Conservation (phyloP, 257 asterid species). For the Scutellaria baicalensis region DNA sequence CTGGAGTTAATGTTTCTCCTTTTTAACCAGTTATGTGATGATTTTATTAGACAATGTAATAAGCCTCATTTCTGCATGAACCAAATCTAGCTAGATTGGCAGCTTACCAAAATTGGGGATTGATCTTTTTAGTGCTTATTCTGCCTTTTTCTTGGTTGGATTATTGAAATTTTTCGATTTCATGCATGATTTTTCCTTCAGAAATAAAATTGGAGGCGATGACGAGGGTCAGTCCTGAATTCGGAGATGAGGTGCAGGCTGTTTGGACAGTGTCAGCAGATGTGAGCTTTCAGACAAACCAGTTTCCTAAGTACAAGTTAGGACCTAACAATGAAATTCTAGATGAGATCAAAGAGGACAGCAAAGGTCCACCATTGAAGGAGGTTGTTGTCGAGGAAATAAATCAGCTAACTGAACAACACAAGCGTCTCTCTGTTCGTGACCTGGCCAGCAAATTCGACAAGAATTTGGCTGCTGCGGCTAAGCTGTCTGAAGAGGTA, state of each 20-base stretch:
- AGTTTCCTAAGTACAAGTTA: conserved; percentile 81
- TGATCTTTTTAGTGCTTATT: not conserved
- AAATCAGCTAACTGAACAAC: conserved; percentile 66
- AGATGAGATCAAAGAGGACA: conserved; percentile 68
- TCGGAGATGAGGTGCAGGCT: conserved; percentile 51
- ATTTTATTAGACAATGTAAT: not conserved
- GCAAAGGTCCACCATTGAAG: conserved; percentile 74
- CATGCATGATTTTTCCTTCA: not conserved
- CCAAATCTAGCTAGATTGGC: not conserved
- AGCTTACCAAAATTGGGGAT: not conserved
- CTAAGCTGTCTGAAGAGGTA: conserved; percentile 87
- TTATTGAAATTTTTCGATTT: not conserved
- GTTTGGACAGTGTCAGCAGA: conserved; percentile 63
- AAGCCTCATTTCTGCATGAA: too few relatives aligned
- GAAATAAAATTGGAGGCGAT: conserved; percentile 30
- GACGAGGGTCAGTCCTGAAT: conserved; percentile 91
- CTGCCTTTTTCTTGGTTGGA: not conserved
- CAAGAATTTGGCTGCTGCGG: conserved; percentile 94
- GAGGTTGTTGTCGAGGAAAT: conserved; percentile 75
- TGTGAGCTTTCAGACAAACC: conserved; percentile 57
- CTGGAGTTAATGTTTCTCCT: not conserved
- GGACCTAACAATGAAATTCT: conserved; percentile 80
- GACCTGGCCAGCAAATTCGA: conserved; percentile 95
- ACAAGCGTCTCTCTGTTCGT: conserved; percentile 87
- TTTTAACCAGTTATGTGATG: not conserved